phyloP scores from a whole-genome alignment of 352 stramenopile genomes.

The Phytophthora tentaculata region DNA sequence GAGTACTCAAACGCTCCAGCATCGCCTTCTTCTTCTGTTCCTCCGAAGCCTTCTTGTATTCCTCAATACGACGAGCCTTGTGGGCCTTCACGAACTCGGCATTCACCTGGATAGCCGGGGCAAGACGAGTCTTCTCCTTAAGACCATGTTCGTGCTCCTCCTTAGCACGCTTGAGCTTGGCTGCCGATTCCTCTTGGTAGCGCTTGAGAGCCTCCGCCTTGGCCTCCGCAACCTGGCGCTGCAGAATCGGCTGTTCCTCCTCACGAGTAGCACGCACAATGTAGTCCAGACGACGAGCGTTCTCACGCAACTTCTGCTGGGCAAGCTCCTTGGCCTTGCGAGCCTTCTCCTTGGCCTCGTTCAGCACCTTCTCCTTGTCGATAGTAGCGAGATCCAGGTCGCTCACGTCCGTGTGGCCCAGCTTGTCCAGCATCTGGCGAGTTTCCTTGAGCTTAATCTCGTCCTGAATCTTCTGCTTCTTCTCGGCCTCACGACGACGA shows the following conservation, averaged over 20 bases:
- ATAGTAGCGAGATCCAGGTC: constrained; percentile 78
- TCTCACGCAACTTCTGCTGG: constrained; percentile 93
- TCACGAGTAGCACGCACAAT: constrained; percentile 96
- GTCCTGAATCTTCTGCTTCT: constrained; percentile 96
- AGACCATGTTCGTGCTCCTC: constrained; percentile 90
- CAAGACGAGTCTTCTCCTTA: constrained; percentile 86
- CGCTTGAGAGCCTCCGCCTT: constrained; percentile 70
- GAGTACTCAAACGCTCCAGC: constrained; percentile 67
- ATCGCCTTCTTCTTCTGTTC: constrained; percentile 89
- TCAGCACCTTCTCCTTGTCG: constrained; percentile 84
- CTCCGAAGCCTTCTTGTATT: constrained; percentile 88
- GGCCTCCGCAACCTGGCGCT: constrained; percentile 82
- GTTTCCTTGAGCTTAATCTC: constrained; percentile 95
- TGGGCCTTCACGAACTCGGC: constrained; percentile 81
- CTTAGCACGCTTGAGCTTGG: constrained; percentile 84
- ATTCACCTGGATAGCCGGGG: constrained; percentile 75
- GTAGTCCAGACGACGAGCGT: constrained; percentile 95
- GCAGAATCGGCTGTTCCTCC: constrained; percentile 93
- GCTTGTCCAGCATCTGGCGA: constrained; percentile 78
- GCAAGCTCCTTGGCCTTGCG: constrained; percentile 96
- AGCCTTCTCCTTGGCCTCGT: constrained; percentile 95
- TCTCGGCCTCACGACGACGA: constrained; percentile 91
- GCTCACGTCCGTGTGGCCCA: constrained; percentile 74
- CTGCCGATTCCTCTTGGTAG: constrained; percentile 81
- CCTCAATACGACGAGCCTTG: constrained; percentile 73